These are phyloP conservation scores for Astragalus membranaceus DNA, from an alignment of 306 rosid genomes.

Conservation along the genomic window DNA sequence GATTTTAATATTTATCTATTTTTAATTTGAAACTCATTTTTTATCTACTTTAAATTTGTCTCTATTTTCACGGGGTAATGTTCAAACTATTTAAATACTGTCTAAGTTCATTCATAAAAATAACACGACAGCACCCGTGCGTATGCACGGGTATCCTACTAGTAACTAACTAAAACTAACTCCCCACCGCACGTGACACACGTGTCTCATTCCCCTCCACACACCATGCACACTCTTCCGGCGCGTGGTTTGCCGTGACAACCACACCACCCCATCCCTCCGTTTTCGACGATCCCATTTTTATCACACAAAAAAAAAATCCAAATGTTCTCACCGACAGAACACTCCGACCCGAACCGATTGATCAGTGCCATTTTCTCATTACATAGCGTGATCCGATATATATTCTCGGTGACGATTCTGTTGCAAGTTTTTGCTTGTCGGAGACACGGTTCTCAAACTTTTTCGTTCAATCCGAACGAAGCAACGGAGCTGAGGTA, in stretches of 20 bases:
- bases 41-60: too few species aligned
- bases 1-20: too few species aligned
- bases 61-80: too few species aligned
- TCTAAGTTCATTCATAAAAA: too few species aligned
- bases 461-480: background rate
- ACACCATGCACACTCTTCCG: background rate
- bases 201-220: background rate
- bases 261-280: conserved; percentile 7
- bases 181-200: conserved; percentile 22
- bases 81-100: too few species aligned
- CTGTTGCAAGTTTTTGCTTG: background rate
- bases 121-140: too few species aligned
- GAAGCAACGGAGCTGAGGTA: conserved; percentile 13
- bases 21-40: too few species aligned
- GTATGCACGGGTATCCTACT: too few species aligned
- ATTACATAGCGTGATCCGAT: background rate
- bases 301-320: background rate
- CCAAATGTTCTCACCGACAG: background rate
- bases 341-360: conserved; percentile 12
- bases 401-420: background rate
- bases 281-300: conserved; percentile 5
- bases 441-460: background rate
- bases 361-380: background rate
- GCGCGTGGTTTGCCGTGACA: conserved; percentile 13
- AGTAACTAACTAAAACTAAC: background rate